Evolutionary conservation across 2,329 filamentous ascomycete species (phyloP).

Genomic region (Pseudogymnoascus sp.): DNA sequence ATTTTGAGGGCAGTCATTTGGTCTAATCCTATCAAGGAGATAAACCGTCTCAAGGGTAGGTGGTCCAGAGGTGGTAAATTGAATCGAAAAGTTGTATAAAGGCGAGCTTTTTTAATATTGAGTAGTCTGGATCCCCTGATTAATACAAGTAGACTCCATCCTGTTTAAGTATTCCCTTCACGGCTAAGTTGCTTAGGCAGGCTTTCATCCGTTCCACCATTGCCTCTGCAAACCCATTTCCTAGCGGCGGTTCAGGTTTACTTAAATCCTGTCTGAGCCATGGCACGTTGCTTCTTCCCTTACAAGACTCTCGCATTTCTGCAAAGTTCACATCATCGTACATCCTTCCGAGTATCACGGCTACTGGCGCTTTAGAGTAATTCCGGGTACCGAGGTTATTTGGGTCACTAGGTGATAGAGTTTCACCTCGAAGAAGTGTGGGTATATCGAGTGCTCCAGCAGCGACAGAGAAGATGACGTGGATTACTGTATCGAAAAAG

Average conservation of each 20-base stretch:
- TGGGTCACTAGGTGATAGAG: conserved; percentile 6
- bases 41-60: background rate
- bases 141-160: conserved; percentile 18
- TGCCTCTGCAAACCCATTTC: conserved; percentile 17
- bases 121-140: background rate
- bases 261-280: conserved; percentile 19
- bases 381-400: conserved; percentile 13
- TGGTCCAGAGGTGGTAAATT: background rate
- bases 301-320: conserved; percentile 14
- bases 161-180: conserved; percentile 15
- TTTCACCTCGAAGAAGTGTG: conserved; percentile 8
- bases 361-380: conserved; percentile 9
- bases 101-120: background rate
- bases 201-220: conserved; percentile 18
- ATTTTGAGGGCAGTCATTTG: background rate
- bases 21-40: background rate
- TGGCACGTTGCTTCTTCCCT: conserved; percentile 16
- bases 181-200: conserved; percentile 16
- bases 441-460: conserved; percentile 12
- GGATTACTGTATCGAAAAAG: conserved; percentile 13
- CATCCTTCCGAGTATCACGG: conserved; percentile 11
- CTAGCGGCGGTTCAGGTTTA: conserved; percentile 16
- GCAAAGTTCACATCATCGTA: conserved; percentile 17
- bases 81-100: background rate
- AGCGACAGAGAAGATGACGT: conserved; percentile 11